Evolutionary conservation across 805 yeast species (phyloP), one percentile per base, ranked within the genome.

Genomic region (Starmerella apicola): DNA sequence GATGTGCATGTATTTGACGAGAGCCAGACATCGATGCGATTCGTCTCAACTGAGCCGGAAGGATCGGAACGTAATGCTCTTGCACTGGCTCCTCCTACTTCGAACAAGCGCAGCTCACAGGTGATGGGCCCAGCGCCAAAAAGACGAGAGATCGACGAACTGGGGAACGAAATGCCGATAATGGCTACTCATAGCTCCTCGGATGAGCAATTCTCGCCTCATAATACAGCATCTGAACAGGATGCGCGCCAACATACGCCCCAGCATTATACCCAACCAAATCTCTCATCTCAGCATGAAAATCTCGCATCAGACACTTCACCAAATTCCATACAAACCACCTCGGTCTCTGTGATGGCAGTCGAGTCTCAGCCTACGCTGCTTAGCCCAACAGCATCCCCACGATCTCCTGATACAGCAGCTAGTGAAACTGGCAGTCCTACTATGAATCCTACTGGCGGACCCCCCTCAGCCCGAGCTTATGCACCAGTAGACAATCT

Each of bases 1-100:
- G 38, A 39, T 15, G 32, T 34, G 16, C 45, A 49, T 23, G 38
- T 38, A 18, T 60, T 60, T 38, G 50, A 48, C 28, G 64, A 59
- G 44, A 19, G 12, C 7, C 32, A 21, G 34, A 21, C 27, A 9
- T 9, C 9, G 13, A 24, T 24, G 27, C n/a, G 27, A 24, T 24
- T 9, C 13, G 27, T 6, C 9, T 7, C 15, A n/a, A 18, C 15
- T n/a, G 15, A 27, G 13, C 15, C 31, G 8, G 15, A 13, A 27
- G 17, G 31, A 27, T 15, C 13, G 15, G 15, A 8, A 15, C 31
- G 31, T 13, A n/a, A n/a, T n/a, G n/a, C n/a, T n/a, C n/a, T n/a
- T n/a, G n/a, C n/a, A n/a, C n/a, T n/a, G n/a, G 17, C 30, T 15
- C 17, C n/a, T 15, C 15, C 17, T 13, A 31, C 32, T 5, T 29